Base-by-base conservation (phyloP, 352 stramenopile species). In the Thalassiosira hispida region DNA sequence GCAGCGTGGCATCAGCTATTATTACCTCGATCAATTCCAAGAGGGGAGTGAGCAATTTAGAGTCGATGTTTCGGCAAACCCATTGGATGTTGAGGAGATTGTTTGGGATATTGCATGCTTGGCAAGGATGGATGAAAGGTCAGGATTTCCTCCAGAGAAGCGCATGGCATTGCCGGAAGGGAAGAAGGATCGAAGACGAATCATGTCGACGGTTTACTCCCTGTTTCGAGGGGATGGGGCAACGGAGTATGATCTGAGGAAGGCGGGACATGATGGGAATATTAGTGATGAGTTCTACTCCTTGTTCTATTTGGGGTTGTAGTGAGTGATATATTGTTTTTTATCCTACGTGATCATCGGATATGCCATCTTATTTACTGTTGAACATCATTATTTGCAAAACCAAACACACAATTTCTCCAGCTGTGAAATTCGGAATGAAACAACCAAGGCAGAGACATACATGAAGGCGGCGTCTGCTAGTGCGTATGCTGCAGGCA, bases 61-160 rank as follows among this genome's bases (percentile, higher is more conserved):
- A 35, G 57, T 78, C 4, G 77, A 85, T 67, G 77, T 81, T 0
- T 46, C n/a, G 9, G 72, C 78, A 8, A 85, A 85, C 72, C 70
- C 77, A 52, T 75, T 81, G 44, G 85, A 91, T 73, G 84, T 89
- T 23, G 87, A 92, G 81, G 87, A 92, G 68, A 89, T 91, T 72
- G 85, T 91, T n/a, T 92, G 87, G 87, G 83, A 92, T 84, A 86
- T 91, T 81, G 83, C 83, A 5, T 89, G 81, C 52, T 38, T 85
- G 46, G 31, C 73, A 16, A 67, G 79, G 44, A 70, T 74, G 29
- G 29, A 68, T 44, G 27, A 79, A 42, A 51, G 57, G 3, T 35
- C 33, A 8, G n/a, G 3, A 9, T 87, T 87, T 57, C 72, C 81
- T 40, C 46, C 53, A 27, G 14, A 53, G 25, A 82, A 62, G 14